phyloP scores from a whole-genome alignment of 2,329 filamentous ascomycete species.

The Xylaria sp. region DNA sequence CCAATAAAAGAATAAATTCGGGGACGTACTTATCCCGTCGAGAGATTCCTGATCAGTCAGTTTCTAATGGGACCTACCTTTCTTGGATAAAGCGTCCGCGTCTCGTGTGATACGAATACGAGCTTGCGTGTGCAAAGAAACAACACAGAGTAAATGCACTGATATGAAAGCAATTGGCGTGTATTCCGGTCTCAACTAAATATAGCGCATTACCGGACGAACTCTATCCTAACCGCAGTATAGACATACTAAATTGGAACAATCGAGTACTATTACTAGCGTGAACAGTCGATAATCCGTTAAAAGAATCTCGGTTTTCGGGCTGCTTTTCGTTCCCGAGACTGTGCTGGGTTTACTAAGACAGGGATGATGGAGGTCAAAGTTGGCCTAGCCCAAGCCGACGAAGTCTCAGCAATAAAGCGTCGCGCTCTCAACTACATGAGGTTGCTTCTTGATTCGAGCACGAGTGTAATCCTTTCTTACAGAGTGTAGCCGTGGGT shows the following conservation, averaged over 20 bases:
- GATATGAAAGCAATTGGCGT: background rate
- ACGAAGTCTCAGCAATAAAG: too few relatives aligned
- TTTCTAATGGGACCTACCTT: slow-evolving; percentile 23
- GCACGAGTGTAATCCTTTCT: too few relatives aligned
- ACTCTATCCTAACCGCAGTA: background rate
- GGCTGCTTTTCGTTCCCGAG: background rate
- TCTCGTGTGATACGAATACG: slow-evolving; percentile 23
- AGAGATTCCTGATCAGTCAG: background rate
- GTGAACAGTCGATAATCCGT: background rate
- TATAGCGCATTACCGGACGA: background rate
- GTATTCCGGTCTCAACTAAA: background rate
- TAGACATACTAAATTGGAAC: background rate
- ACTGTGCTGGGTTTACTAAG: background rate
- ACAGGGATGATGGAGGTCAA: too few relatives aligned
- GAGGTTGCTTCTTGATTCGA: too few relatives aligned
- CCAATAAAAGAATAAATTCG: slow-evolving; percentile 8
- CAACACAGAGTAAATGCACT: background rate
- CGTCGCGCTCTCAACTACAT: too few relatives aligned
- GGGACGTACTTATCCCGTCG: slow-evolving; percentile 24
- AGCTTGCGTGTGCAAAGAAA: background rate
- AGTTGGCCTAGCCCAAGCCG: too few relatives aligned
- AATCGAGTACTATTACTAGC: background rate
- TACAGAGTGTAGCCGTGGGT: too few relatives aligned
- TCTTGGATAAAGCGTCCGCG: slow-evolving; percentile 23
- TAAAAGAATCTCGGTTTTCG: background rate